A percentile compares a stretch with the other conserved stretches of the same genome.
These are phyloP conservation scores for Mycena maculata DNA, from an alignment of 768 basidiomycete genomes.

Conservation along the genomic window DNA sequence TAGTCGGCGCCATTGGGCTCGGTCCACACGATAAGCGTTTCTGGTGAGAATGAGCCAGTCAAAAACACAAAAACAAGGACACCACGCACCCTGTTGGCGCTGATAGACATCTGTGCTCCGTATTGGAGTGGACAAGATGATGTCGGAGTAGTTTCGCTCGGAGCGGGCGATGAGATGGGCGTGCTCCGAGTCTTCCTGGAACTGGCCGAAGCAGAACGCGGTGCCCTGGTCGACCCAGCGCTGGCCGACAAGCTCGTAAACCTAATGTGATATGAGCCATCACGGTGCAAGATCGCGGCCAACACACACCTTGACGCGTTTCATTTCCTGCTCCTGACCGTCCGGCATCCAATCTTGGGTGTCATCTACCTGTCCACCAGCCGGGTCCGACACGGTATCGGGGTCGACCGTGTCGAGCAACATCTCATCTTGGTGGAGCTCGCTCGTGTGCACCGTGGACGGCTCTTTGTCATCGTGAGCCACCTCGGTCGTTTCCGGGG, in stretches of 20 bases:
- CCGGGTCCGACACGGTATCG: slow-evolving; percentile 41
- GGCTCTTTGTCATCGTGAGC: slow-evolving; percentile 49
- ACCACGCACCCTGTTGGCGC: slow-evolving; percentile 79
- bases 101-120: slow-evolving; percentile 88
- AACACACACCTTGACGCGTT: slow-evolving; percentile 83
- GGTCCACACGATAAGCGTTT: slow-evolving; percentile 99
- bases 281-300: slow-evolving; percentile 35
- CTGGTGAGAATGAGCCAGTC: slow-evolving; percentile 52
- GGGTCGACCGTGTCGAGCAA: slow-evolving; percentile 61
- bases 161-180: slow-evolving; percentile 88
- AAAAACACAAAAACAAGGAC: slow-evolving; percentile 26
- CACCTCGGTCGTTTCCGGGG: slow-evolving; percentile 17
- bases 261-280: slow-evolving; percentile 59
- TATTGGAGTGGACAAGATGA: slow-evolving; percentile 85
- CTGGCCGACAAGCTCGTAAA: slow-evolving; percentile 92
- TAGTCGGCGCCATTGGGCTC: slow-evolving; percentile 95
- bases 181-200: slow-evolving; percentile 78
- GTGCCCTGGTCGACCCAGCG: slow-evolving; percentile 98
- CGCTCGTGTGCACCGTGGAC: slow-evolving; percentile 47
- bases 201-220: slow-evolving; percentile 94
- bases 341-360: slow-evolving; percentile 72
- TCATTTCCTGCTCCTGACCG: slow-evolving; percentile 73
- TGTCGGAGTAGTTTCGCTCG: slow-evolving; percentile 75
- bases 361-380: slow-evolving; percentile 62
- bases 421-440: slow-evolving; percentile 54